A percentile compares a stretch with the other conserved stretches of the same genome.
Evolutionary conservation across 2,329 filamentous ascomycete genomes (phyloP).

Genomic region (Colletotrichum kahawae): DNA sequence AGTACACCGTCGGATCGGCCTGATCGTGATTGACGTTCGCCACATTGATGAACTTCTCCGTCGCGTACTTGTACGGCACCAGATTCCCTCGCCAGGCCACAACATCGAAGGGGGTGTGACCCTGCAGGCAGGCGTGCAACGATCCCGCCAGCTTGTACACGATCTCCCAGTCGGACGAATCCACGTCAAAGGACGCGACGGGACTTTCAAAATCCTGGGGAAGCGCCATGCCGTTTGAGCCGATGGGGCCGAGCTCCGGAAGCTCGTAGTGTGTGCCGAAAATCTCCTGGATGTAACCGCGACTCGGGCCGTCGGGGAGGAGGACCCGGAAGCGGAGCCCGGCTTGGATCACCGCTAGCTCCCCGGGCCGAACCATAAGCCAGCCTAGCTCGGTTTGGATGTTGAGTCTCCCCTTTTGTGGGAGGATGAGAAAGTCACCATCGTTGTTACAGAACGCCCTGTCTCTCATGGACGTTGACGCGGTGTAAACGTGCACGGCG

Average conservation of each 20-base stretch:
- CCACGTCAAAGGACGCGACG: conserved; percentile 35
- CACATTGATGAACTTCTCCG: conserved; percentile 62
- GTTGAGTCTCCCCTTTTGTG: conserved; percentile 66
- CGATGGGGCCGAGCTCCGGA: conserved; percentile 68
- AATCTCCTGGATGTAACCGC: conserved; percentile 66
- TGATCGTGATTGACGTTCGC: conserved; percentile 62
- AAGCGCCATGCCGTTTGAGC: conserved; percentile 48
- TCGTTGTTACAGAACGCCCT: conserved; percentile 59
- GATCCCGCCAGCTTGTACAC: conserved; percentile 51
- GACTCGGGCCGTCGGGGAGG: conserved; percentile 57
- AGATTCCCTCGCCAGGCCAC: conserved; percentile 54
- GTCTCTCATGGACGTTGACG: conserved; percentile 43
- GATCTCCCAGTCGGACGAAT: not conserved
- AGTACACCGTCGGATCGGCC: conserved; percentile 66
- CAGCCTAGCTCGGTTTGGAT: conserved; percentile 51
- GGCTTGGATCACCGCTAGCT: conserved; percentile 47
- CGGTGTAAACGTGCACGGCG: not conserved
- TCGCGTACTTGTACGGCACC: conserved; percentile 50
- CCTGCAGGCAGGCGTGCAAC: conserved; percentile 65
- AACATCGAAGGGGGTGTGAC: not conserved
- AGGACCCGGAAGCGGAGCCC: conserved; percentile 66
- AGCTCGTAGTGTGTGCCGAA: conserved; percentile 66
- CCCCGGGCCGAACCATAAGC: conserved; percentile 63
- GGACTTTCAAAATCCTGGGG: conserved; percentile 67
- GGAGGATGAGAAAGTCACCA: conserved; percentile 68